Base-by-base conservation (phyloP, 257 asterid species). In the Lithospermum erythrorhizon region DNA sequence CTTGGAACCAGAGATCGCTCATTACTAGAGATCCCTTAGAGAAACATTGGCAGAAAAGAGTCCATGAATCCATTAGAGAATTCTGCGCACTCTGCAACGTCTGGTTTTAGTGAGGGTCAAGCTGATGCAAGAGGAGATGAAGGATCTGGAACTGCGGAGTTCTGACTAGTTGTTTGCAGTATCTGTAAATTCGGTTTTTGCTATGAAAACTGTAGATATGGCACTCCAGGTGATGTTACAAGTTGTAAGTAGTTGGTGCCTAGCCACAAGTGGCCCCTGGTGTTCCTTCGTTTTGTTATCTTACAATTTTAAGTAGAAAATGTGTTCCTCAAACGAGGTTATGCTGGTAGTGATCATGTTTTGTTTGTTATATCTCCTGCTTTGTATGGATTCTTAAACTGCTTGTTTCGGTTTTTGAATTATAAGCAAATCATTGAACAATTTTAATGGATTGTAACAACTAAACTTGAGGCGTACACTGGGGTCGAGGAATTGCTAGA, bases 1-100 rank as follows among this genome's bases (percentile, higher is more conserved):
- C 57, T 75, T 45, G 96, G 95, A 45, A 74, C 75, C 4, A 70
- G 65, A 55, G 91, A 79, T 35, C n/a, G 72, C 80, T 21, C 83
- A 63, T 71, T 10, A 45, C 73, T 10, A 70, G 49, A 41, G 49
- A 41, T 41, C 18, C 49, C 15, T 41, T 41, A 13, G 49, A 41
- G 49, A 11, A 41, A 11, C 49, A 13, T 14, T 13, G 49, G 17
- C 49, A 41, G 49, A 13, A 41, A 41, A 3, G 49, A 41, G 49
- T 1, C 49, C 2, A 3, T 41, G 49, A 41, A 41, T 11, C 49
- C 2, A 41, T 14, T 18, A 41, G 49, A 41, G 49, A 41, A 41
- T 35, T 35, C 45, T 35, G 45, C 45, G 9, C 7, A 13, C 49
- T 41, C 49, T 41, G 49, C 17, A 41, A 2, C 18, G 13, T 41